Conservation (phyloP, 1,284 basidiomycete species). For the Malassezia furfur region DNA sequence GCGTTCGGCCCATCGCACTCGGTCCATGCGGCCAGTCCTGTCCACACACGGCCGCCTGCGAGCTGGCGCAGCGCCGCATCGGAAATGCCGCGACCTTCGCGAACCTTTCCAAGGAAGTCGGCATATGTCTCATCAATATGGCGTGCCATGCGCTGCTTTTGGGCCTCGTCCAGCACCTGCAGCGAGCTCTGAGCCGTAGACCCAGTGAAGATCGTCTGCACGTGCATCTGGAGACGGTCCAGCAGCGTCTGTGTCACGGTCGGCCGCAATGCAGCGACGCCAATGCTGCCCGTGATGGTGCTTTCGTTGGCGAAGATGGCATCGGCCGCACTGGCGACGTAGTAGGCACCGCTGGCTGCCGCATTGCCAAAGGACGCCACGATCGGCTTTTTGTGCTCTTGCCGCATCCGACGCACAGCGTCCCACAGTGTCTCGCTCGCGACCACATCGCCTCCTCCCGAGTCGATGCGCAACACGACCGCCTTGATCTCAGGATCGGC, state of each 20-base stretch:
- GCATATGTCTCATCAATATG: slow-evolving; percentile 50
- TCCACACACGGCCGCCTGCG: slow-evolving; percentile 51
- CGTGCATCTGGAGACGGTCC: slow-evolving; percentile 47
- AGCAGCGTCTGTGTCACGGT: slow-evolving; percentile 49
- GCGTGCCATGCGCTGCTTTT: slow-evolving; percentile 36
- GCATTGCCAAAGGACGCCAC: slow-evolving; percentile 50
- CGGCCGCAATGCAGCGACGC: slow-evolving; percentile 49
- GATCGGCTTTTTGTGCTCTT: slow-evolving; percentile 48
- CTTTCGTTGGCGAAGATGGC: slow-evolving; percentile 47
- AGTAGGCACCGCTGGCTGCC: slow-evolving; percentile 50
- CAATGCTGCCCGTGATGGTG: slow-evolving; percentile 50
- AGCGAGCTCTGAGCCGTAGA: slow-evolving; percentile 44
- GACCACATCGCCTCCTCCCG: slow-evolving; percentile 50
- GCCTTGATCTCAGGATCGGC: slow-evolving; percentile 48
- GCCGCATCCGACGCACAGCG: slow-evolving; percentile 46
- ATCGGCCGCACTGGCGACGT: slow-evolving; percentile 40
- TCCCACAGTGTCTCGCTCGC: slow-evolving; percentile 50
- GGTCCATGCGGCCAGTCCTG: slow-evolving; percentile 48
- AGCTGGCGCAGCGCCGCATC: slow-evolving; percentile 47
- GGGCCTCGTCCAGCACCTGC: slow-evolving; percentile 41
- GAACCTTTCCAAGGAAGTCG: slow-evolving; percentile 44
- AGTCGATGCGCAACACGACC: slow-evolving; percentile 50
- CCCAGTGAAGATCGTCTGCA: slow-evolving; percentile 50
- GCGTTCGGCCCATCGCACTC: slow-evolving; percentile 24
- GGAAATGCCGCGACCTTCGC: slow-evolving; percentile 47